Percentiles rank a stretch among this genome's conserved stretches.
phyloP scores from a whole-genome alignment of 768 basidiomycete genomes.

The Leucocoprinus sp. region DNA sequence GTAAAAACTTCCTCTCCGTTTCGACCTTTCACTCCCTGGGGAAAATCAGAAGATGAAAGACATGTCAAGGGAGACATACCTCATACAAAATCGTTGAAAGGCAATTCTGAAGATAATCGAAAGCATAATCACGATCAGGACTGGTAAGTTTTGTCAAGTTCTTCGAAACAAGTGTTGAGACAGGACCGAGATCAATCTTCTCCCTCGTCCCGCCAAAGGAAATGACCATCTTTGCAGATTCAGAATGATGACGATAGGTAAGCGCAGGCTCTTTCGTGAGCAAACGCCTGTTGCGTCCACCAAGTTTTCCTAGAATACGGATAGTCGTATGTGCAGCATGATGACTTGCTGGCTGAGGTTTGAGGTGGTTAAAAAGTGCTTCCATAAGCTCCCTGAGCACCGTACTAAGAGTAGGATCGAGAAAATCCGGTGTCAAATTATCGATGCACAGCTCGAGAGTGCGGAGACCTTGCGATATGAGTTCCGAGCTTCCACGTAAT shows the following conservation, averaged over 20 bases:
- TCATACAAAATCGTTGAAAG: slow-evolving; percentile 67
- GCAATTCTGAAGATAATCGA: slow-evolving; percentile 62
- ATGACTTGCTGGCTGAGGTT: slow-evolving; percentile 83
- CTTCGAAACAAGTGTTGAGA: slow-evolving; percentile 56
- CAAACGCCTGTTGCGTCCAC: slow-evolving; percentile 86
- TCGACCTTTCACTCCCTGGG: slow-evolving; percentile 60
- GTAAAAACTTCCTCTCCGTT: slow-evolving; percentile 73
- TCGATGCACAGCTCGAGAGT: slow-evolving; percentile 99
- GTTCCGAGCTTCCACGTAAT: slow-evolving; percentile 76
- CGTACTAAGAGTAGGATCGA: slow-evolving; percentile 90
- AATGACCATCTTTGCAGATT: slow-evolving; percentile 61
- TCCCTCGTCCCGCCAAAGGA: slow-evolving; percentile 65
- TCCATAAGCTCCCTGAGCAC: slow-evolving; percentile 93
- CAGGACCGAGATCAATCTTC: slow-evolving; percentile 57
- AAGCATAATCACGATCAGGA: slow-evolving; percentile 51
- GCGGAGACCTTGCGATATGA: slow-evolving; percentile 90
- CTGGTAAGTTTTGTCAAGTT: slow-evolving; percentile 45
- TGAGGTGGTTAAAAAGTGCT: slow-evolving; percentile 84
- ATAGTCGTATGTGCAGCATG: slow-evolving; percentile 91
- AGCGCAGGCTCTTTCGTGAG: slow-evolving; percentile 74
- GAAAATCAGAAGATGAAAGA: neutral
- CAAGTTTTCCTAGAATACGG: slow-evolving; percentile 92
- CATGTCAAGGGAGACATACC: slow-evolving; percentile 32
- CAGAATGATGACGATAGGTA: slow-evolving; percentile 60
- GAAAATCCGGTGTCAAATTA: slow-evolving; percentile 94